Evolutionary conservation across 768 basidiomycete genomes (phyloP), one percentile per base, ranked within the genome.

Genomic region (Clitopilus hobsonii): DNA sequence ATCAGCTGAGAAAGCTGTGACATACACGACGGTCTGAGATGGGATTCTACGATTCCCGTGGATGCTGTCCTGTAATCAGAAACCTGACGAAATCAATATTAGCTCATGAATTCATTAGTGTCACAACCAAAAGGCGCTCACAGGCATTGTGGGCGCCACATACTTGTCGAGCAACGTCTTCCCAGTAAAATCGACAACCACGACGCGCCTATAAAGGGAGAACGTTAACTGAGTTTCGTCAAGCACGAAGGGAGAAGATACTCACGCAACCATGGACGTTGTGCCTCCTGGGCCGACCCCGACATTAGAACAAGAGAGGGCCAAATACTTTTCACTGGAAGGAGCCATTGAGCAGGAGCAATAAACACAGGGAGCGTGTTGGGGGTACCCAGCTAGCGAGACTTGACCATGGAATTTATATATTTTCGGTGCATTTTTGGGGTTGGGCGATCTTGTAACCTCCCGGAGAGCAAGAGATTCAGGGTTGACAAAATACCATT

Each of bases 241-340:
- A 11, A 30, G 56, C 7, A 54, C 24, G 45, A 24, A 38, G 51
- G 30, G 23, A 53, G 27, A 52, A 52, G 29, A 13, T 38, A 77
- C 86, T 58, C 72, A 91, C 90, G 89, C 90, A 29, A 92, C 74
- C 84, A 92, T 88, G 32, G 85, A 81, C 1, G 90, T 92, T 14
- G 86, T 86, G 6, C 90, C 90, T 2, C 89, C 89, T 16, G 87
- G 85, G 25, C 89, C 89, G 30, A 88, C 85, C 11, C 90, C 90
- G n/a, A 91, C 85, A 58, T 83, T 84, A 51, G 76, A 73, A 59
- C 84, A 89, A 14, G 86, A 81, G 38, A 91, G 66, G 6, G 84
- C 78, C 38, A 87, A 66, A 58, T 84, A 75, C 16, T 45, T 45
- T 2, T 45, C 41, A 11, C 14, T 45, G 22, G 41, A 18, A 45